Evolutionary conservation across 208 protist genomes (phyloP), one percentile per base, ranked within the genome.

Genomic region (Vickermania spadyakhi): DNA sequence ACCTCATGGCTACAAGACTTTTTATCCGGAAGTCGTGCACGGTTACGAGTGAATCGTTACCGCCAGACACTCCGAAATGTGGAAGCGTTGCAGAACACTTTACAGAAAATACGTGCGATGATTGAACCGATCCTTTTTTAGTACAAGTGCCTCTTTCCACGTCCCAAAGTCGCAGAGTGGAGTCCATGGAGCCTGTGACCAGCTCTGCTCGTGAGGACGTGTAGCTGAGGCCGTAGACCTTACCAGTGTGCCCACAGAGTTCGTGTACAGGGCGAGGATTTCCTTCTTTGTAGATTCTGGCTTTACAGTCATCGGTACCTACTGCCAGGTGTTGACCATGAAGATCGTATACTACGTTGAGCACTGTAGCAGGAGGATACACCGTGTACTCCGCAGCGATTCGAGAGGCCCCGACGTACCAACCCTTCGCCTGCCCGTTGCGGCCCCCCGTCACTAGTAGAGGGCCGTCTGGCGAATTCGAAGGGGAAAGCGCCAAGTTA

Each of bases 1-100:
- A 73, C 0, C 71, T 68, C 25, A 67, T 60, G 13, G 67, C 73
- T 7, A 86, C 76, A 3, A 73, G 64, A 31, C 71, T 56, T 13
- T 58, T 55, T 26, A 58, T 2, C 0, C 86, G 81, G 21, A 93
- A 82, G 61, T 93, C 86, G 59, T 87, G 82, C 28, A 80, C 62
- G 62, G 59, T 79, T 1, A 90, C 51, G 11, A 65, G 45, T 25
- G 66, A 56, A 68, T 86, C 81, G 58, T 86, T 71, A 1, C 82
- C 80, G 1, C 64, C 76, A 5, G 70, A 76, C 21, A 89, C 27
- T 21, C 71, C 78, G 28, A 87, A 53, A 62, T 75, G 75, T 18
- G 78, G 61, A 23, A 49, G 36, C 0, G 42, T 22, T 11, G 62
- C 66, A 29, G 80, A 84, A 28, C 62, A 59, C 31, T 63, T 61